A percentile compares a stretch with the other conserved stretches of the same genome.
Evolutionary conservation across 2,329 filamentous ascomycete species (phyloP).

Genomic region (Thermochaetoides dissita): DNA sequence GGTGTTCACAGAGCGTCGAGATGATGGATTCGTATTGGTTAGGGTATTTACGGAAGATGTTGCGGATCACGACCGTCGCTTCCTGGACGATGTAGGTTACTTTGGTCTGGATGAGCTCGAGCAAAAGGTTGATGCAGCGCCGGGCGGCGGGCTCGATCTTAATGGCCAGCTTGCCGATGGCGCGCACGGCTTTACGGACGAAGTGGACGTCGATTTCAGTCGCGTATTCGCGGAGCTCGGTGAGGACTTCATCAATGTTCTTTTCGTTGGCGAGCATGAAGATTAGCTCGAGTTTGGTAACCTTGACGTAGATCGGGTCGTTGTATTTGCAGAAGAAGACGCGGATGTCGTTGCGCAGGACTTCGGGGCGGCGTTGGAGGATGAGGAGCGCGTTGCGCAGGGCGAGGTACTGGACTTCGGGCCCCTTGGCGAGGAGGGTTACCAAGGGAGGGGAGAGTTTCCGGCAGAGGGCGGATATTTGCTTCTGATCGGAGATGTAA

Average conservation of each 20-base stretch:
- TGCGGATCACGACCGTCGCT: slow-evolving; percentile 94
- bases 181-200: slow-evolving; percentile 90
- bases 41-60: slow-evolving; percentile 98
- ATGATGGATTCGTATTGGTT: slow-evolving; percentile 99
- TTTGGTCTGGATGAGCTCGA: slow-evolving; percentile 94
- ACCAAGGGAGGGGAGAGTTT: slow-evolving; percentile 93
- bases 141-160: slow-evolving; percentile 92
- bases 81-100: slow-evolving; percentile 98
- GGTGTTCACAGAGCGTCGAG: slow-evolving; percentile 82
- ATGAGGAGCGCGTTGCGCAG: slow-evolving; percentile 89
- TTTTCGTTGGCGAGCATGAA: slow-evolving; percentile 96
- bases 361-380: slow-evolving; percentile 80
- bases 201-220: slow-evolving; percentile 99
- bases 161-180: slow-evolving; percentile 94
- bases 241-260: slow-evolving; percentile 90
- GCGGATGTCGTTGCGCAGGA: slow-evolving; percentile 87
- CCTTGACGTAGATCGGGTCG: slow-evolving; percentile 98
- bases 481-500: slow-evolving; percentile 86
- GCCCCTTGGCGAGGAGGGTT: slow-evolving; percentile 85
- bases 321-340: slow-evolving; percentile 99
- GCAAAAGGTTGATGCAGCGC: slow-evolving; percentile 79
- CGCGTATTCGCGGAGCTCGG: slow-evolving; percentile 88
- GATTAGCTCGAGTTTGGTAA: slow-evolving; percentile 94
- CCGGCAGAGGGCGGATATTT: slow-evolving; percentile 71
- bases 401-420: slow-evolving; percentile 95